phyloP scores from a whole-genome alignment of 2,329 filamentous ascomycete genomes.

The Sporothrix mexicana region DNA sequence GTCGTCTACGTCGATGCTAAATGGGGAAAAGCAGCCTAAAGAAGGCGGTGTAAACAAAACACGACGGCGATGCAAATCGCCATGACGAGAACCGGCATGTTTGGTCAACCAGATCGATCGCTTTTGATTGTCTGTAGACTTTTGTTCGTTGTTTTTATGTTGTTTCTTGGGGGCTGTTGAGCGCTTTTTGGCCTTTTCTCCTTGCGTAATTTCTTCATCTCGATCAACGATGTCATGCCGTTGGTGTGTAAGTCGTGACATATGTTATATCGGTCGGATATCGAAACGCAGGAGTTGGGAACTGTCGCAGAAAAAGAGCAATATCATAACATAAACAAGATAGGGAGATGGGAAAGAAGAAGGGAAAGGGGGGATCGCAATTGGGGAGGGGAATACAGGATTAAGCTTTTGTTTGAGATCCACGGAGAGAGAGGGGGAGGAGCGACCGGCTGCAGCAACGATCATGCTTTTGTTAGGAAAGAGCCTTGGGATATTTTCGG shows the following conservation, averaged over 20 bases:
- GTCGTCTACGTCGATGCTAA: neutral
- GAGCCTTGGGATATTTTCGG: neutral
- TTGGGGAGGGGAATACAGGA: conserved; percentile 4
- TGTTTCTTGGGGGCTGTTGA: neutral
- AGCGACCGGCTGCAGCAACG: neutral
- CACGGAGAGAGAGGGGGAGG: conserved; percentile 14
- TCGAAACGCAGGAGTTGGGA: conserved; percentile 3
- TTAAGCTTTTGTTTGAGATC: conserved; percentile 26
- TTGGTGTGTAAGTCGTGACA: neutral
- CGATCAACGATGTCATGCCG: neutral
- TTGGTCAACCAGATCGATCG: neutral
- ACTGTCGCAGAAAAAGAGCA: neutral
- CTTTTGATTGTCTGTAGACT: neutral
- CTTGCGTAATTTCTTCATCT: neutral
- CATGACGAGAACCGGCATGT: neutral
- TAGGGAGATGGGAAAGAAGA: neutral
- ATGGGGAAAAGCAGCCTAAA: conserved; percentile 1
- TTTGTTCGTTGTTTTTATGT: neutral
- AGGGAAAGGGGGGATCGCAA: neutral
- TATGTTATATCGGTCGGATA: neutral
- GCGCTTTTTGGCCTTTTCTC: neutral
- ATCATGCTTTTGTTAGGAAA: neutral
- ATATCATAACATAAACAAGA: neutral
- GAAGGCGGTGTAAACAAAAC: neutral
- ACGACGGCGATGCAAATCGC: neutral